Evolutionary conservation across 1,284 basidiomycete genomes (phyloP).

Genomic region (Moniliella sp.): DNA sequence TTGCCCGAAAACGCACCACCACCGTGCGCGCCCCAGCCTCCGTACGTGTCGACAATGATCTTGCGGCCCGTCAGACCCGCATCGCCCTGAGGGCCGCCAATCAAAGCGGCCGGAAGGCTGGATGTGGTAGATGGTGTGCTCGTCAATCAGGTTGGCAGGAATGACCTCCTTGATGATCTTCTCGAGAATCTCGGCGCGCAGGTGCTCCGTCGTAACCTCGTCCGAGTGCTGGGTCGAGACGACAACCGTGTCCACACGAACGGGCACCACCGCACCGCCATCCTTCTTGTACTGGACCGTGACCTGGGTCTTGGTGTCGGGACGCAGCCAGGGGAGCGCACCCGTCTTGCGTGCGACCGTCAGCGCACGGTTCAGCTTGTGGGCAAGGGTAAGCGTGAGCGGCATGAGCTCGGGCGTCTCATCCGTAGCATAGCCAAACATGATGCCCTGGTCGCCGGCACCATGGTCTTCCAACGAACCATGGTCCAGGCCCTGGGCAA

Average conservation of each 20-base stretch:
- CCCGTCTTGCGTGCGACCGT: constrained; percentile 71
- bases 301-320: constrained; percentile 97
- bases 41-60: constrained; percentile 76
- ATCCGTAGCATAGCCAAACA: constrained; percentile 97
- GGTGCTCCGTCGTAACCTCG: constrained; percentile 76
- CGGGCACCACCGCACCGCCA: constrained; percentile 71
- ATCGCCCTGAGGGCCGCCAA: constrained; percentile 90
- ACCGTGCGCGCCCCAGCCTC: constrained; percentile 98
- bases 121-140: constrained; percentile 85
- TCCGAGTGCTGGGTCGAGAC: constrained; percentile 96
- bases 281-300: constrained; percentile 99
- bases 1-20: constrained; percentile 99
- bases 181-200: constrained; percentile 69
- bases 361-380: constrained; percentile 94
- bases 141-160: constrained; percentile 71
- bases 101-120: constrained; percentile 97
- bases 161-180: constrained; percentile 91
- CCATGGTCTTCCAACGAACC: constrained; percentile 82
- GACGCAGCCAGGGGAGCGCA: constrained; percentile 70
- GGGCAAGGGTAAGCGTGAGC: constrained; percentile 80
- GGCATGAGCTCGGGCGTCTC: constrained; percentile 97
- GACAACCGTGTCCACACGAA: constrained; percentile 92
- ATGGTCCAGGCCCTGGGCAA: constrained; percentile 95
- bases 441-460: constrained; percentile 99
- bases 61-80: constrained; percentile 32